These are phyloP conservation scores for Musa beccarii DNA, from an alignment of 176 grass and related monocot species.

Conservation along the genomic window DNA sequence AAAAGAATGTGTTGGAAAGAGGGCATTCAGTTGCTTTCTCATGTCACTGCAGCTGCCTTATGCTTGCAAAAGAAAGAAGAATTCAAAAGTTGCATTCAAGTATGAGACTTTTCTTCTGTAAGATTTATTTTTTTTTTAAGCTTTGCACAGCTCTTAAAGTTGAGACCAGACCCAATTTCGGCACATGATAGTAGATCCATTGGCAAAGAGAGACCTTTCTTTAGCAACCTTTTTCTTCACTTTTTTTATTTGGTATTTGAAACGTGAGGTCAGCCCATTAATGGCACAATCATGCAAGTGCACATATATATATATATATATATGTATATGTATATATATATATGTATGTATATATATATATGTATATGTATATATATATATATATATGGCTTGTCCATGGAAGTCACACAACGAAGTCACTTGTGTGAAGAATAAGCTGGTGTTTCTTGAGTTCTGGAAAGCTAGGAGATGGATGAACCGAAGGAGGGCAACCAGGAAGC, in stretches of 20 bases:
- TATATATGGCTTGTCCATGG: background rate
- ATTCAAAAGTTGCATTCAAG: background rate
- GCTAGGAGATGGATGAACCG: background rate
- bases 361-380: background rate
- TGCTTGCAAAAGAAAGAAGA: background rate
- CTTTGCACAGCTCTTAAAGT: background rate
- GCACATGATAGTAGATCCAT: background rate
- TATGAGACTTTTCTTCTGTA: background rate
- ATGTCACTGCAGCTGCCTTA: background rate
- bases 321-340: too few relatives aligned
- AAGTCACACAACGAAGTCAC: too few relatives aligned
- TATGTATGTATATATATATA: background rate
- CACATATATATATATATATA: background rate
- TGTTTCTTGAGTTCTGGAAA: too few relatives aligned
- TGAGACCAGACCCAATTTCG: background rate
- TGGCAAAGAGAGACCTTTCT: background rate
- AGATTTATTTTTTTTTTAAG: background rate
- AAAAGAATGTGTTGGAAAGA: background rate
- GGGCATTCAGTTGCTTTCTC: background rate
- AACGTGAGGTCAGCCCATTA: slow-evolving; percentile 3
- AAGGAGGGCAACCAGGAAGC: slow-evolving; percentile 6
- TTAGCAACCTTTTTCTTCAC: background rate
- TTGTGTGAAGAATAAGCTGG: too few relatives aligned
- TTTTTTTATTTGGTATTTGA: background rate
- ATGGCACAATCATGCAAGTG: background rate